Evolutionary conservation across 108 stramenopile genomes (phyloP).

Genomic region (Nitzschia sp.): DNA sequence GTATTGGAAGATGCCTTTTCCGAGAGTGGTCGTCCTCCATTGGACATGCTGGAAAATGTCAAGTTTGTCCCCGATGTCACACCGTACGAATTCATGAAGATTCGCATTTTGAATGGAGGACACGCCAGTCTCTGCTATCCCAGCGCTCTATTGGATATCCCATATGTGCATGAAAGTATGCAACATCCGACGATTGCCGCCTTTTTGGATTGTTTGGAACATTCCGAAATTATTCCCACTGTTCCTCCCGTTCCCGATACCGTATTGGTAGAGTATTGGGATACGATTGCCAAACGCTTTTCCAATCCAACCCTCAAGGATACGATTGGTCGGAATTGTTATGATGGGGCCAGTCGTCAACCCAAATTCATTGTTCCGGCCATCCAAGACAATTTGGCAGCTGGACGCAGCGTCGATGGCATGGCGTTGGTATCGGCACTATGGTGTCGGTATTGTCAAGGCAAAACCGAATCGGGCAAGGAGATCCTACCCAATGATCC

Average conservation of each 20-base stretch:
- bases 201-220: conserved; percentile 14
- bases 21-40: conserved; percentile 31
- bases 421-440: conserved; percentile 24
- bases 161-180: conserved; percentile 21
- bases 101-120: conserved; percentile 53
- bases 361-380: conserved; percentile 24
- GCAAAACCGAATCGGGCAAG: conserved; percentile 15
- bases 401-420: conserved; percentile 5
- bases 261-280: conserved; percentile 41
- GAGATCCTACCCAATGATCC: conserved; percentile 14
- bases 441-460: conserved; percentile 32
- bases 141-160: conserved; percentile 31
- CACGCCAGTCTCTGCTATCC: conserved; percentile 52
- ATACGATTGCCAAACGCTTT: conserved; percentile 45
- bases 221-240: conserved; percentile 36
- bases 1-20: conserved; percentile 55
- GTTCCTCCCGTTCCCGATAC: conserved; percentile 56
- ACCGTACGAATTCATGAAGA: conserved; percentile 60
- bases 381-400: not conserved
- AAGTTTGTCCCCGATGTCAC: conserved; percentile 46
- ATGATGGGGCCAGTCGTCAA: conserved; percentile 43
- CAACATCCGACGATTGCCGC: conserved; percentile 6
- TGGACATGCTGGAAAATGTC: conserved; percentile 37
- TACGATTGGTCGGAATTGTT: conserved; percentile 44
- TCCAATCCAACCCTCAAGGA: conserved; percentile 60